phyloP scores from a whole-genome alignment of 352 stramenopile genomes.

The Phytophthora constricta region DNA sequence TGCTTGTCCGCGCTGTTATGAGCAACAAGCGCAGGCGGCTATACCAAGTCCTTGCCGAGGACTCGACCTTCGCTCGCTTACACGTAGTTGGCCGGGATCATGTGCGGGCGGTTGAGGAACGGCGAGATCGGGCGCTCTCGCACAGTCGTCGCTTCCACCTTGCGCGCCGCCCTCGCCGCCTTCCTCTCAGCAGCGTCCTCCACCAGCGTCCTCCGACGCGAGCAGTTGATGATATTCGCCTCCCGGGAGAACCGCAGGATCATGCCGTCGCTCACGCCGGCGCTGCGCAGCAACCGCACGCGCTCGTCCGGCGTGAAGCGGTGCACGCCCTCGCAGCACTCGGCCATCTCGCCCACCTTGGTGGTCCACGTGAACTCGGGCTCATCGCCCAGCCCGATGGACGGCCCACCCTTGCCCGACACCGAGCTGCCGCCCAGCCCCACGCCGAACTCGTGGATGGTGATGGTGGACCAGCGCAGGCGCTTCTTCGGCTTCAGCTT shows the following conservation, averaged over 20 bases:
- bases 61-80: constrained; percentile 23
- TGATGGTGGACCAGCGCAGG: constrained; percentile 62
- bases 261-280: constrained; percentile 66
- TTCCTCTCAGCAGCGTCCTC: constrained; percentile 48
- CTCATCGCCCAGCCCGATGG: constrained; percentile 54
- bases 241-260: constrained; percentile 71
- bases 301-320: constrained; percentile 61
- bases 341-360: constrained; percentile 68
- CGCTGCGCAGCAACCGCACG: constrained; percentile 52
- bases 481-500: constrained; percentile 46
- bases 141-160: constrained; percentile 22
- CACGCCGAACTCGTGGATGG: constrained; percentile 64
- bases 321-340: constrained; percentile 63
- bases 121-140: constrained; percentile 40
- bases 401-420: constrained; percentile 54
- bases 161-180: constrained; percentile 39
- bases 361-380: constrained; percentile 71
- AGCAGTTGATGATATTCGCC: constrained; percentile 71
- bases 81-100: constrained; percentile 60
- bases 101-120: constrained; percentile 42
- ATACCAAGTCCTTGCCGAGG: background rate
- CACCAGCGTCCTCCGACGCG: constrained; percentile 51
- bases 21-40: too few species aligned
- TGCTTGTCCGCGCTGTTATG: constrained; percentile 5
- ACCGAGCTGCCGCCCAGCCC: constrained; percentile 59